Percentiles rank a stretch among this genome's conserved stretches.
Evolutionary conservation across 805 yeast genomes (phyloP).

Genomic region (Spathaspora hagerdaliae): DNA sequence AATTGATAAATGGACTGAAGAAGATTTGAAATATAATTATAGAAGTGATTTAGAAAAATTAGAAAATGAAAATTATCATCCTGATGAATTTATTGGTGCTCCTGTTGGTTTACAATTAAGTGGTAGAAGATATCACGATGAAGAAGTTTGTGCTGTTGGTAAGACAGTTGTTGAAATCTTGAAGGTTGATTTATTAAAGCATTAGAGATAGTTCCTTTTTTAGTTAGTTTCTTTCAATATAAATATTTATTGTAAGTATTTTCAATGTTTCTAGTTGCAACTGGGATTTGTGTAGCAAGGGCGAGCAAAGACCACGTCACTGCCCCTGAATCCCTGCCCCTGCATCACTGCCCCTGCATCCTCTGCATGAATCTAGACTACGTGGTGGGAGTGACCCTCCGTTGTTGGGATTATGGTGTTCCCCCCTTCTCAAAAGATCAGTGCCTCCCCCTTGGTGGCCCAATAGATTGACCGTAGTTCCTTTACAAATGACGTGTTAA

Average conservation of each 20-base stretch:
- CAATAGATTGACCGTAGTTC: too few species aligned
- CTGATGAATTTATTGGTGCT: constrained; percentile 47
- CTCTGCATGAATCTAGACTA: neutral
- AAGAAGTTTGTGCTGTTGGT: constrained; percentile 50
- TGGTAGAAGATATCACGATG: constrained; percentile 54
- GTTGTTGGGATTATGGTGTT: too few species aligned
- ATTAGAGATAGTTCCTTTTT: constrained; percentile 1
- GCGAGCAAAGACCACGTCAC: too few species aligned
- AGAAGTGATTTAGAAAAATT: constrained; percentile 47
- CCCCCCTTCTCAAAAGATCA: too few species aligned
- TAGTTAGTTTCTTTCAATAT: neutral
- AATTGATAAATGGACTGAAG: constrained; percentile 45
- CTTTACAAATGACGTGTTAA: too few species aligned
- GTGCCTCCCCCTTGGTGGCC: too few species aligned
- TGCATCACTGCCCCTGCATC: neutral
- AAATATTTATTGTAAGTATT: neutral
- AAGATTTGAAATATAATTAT: constrained; percentile 27
- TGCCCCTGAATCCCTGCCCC: neutral
- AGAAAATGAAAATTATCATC: constrained; percentile 45
- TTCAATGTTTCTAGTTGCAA: neutral
- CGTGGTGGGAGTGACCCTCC: too few species aligned
- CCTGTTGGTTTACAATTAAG: constrained; percentile 53
- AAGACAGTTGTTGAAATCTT: constrained; percentile 36
- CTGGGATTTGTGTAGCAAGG: too few species aligned
- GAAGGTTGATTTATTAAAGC: constrained; percentile 19